Evolutionary conservation across 768 basidiomycete species (phyloP).

Genomic region (Tylopilus rubrobrunneus): DNA sequence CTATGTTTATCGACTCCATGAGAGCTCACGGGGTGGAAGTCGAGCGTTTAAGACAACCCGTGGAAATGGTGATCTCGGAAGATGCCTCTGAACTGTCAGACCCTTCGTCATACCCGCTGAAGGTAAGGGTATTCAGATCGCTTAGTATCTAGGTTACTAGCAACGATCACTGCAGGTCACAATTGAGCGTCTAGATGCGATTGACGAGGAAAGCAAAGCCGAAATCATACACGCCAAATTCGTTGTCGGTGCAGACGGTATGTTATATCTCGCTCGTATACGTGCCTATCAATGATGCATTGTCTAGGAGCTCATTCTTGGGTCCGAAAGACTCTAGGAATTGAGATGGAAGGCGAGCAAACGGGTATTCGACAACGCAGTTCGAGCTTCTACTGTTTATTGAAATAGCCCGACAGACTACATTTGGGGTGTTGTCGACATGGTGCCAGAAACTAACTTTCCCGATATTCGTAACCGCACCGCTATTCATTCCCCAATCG

Average conservation of each 20-base stretch:
- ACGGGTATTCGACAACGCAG: not conserved
- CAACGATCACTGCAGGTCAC: not conserved
- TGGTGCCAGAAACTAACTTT: not conserved
- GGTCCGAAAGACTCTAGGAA: conserved; percentile 42
- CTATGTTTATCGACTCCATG: conserved; percentile 40
- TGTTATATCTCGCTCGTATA: not conserved
- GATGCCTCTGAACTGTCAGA: conserved; percentile 22
- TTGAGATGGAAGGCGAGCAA: conserved; percentile 39
- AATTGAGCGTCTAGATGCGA: conserved; percentile 13
- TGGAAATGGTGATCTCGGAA: conserved; percentile 30
- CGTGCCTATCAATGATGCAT: not conserved
- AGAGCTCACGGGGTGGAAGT: conserved; percentile 27
- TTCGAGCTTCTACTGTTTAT: not conserved
- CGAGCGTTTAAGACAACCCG: conserved; percentile 33
- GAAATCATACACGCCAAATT: conserved; percentile 26
- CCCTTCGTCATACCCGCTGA: not conserved
- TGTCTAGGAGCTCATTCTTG: conserved; percentile 41
- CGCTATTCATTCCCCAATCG: not conserved
- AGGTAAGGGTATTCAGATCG: conserved; percentile 9
- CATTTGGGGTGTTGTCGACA: conserved; percentile 2
- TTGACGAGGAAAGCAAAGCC: conserved; percentile 26
- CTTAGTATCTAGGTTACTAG: not conserved
- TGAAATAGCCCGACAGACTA: not conserved
- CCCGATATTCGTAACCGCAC: not conserved
- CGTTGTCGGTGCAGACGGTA: not conserved